These are phyloP conservation scores for Globisporangium carolinianum DNA, from an alignment of 352 stramenopile genomes.

Conservation along the genomic window DNA sequence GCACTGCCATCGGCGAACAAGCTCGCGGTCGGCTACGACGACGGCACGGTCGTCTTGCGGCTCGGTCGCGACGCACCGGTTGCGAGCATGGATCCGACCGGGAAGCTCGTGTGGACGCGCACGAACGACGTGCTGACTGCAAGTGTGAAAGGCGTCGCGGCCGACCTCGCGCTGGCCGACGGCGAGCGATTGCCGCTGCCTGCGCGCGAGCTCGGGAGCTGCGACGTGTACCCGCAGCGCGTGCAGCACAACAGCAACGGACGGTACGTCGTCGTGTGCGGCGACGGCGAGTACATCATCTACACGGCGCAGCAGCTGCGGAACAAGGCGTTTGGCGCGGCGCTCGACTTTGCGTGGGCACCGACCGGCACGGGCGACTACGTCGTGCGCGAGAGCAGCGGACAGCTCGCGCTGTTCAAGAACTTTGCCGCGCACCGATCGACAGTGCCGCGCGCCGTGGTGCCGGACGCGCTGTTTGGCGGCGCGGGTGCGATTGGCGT, in stretches of 20 bases:
- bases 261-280: conserved; percentile 97
- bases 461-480: conserved; percentile 95
- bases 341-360: conserved; percentile 98
- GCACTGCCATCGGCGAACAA: conserved; percentile 84
- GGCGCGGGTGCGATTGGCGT: conserved; percentile 93
- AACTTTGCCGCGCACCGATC: conserved; percentile 98
- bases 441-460: conserved; percentile 91
- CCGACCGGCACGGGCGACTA: conserved; percentile 97
- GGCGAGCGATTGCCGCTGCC: conserved; percentile 85
- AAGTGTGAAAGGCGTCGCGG: conserved; percentile 85
- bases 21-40: conserved; percentile 93
- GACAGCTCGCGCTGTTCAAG: conserved; percentile 96
- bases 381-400: conserved; percentile 95
- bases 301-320: conserved; percentile 96
- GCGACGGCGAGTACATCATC: conserved; percentile 99
- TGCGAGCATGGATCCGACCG: conserved; percentile 95
- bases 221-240: conserved; percentile 97
- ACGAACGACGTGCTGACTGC: conserved; percentile 98
- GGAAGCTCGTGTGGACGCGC: conserved; percentile 97
- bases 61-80: conserved; percentile 97
- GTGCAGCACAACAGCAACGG: conserved; percentile 99
- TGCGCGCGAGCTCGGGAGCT: conserved; percentile 93
- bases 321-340: conserved; percentile 96
- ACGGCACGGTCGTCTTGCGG: conserved; percentile 94
- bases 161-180: conserved; percentile 71